Percentiles rank a stretch among this genome's conserved stretches.
phyloP scores from a whole-genome alignment of 2,329 filamentous ascomycete genomes.

The Claviceps pazoutovae region DNA sequence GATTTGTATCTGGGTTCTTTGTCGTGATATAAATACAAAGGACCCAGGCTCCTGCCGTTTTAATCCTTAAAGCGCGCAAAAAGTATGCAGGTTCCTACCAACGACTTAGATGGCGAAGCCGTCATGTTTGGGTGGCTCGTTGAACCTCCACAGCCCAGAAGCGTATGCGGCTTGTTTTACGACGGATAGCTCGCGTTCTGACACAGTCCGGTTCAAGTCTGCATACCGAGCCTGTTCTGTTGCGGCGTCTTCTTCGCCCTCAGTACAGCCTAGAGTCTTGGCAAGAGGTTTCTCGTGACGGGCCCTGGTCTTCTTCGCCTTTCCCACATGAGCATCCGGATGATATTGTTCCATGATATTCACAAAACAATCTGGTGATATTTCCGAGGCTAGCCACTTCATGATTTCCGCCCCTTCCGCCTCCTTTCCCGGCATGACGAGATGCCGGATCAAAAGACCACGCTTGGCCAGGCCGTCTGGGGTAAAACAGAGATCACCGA shows the following conservation, averaged over 20 bases:
- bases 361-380: constrained; percentile 64
- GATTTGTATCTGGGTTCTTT: not conserved
- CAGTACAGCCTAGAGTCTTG: not conserved
- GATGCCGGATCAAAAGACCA: constrained; percentile 61
- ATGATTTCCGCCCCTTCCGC: constrained; percentile 63
- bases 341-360: constrained; percentile 86
- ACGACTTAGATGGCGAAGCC: constrained; percentile 29
- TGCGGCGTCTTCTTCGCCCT: constrained; percentile 21
- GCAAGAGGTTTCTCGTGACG: constrained; percentile 4
- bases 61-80: not conserved
- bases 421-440: constrained; percentile 74
- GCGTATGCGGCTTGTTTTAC: constrained; percentile 54
- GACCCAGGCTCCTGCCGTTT: not conserved
- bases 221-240: constrained; percentile 45
- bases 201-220: constrained; percentile 58
- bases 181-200: constrained; percentile 46
- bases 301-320: constrained; percentile 32
- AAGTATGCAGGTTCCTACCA: not conserved
- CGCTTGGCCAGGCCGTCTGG: constrained; percentile 67
- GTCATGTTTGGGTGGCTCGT: constrained; percentile 43
- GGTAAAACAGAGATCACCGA: constrained; percentile 73
- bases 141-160: constrained; percentile 67
- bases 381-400: constrained; percentile 56
- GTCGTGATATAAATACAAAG: not conserved
- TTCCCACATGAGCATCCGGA: constrained; percentile 69